Evolutionary conservation across 805 yeast species (phyloP), one percentile per base, ranked within the genome.

Genomic region (Candida jianshihensis): DNA sequence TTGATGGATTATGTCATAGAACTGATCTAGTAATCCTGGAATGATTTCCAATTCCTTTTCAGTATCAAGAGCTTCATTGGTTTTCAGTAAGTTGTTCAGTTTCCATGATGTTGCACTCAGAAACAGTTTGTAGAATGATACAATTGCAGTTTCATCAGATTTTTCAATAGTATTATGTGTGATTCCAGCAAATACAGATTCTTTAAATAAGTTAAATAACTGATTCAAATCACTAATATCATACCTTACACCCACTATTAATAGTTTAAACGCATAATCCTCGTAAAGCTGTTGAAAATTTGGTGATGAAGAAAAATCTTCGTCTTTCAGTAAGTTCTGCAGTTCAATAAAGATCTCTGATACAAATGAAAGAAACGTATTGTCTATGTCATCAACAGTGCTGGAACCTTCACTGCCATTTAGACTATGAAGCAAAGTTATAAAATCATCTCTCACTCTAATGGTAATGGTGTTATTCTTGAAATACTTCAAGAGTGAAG

Each of bases 91-190:
- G 2, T 24, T 13, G 17, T 48, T 41, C 20, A 49, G 16, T 26
- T 40, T 49, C 47, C 49, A 49, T 1, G 50, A 35, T 11, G 42
- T 28, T 2, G 46, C 35, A 6, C 55, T 41, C 3, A 44, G 15
- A 13, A 43, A 33, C 1, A 53, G 20, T 18, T 53, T 40, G 24
- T 43, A 44, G 1, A 44, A 14, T 13, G 41, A 34, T 4, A 26
- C 13, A 8, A 31, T 11, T 4, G 42, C 31, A 8, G 31, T 4
- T 21, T 22, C 11, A 10, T 37, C 22, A 5, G 30, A 15, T 1
- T 28, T 11, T 5, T 36, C 36, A 19, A 26, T 19, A 14, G 35
- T 31, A 1, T 35, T 19, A 4, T 26, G 20, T 3, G 30, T n/a
- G n/a, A 19, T 12, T 9, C 32, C 32, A 18, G 34, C 11, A 20